Conservation (phyloP, 2,329 filamentous ascomycete genomes). For the Exophiala calicioides region DNA sequence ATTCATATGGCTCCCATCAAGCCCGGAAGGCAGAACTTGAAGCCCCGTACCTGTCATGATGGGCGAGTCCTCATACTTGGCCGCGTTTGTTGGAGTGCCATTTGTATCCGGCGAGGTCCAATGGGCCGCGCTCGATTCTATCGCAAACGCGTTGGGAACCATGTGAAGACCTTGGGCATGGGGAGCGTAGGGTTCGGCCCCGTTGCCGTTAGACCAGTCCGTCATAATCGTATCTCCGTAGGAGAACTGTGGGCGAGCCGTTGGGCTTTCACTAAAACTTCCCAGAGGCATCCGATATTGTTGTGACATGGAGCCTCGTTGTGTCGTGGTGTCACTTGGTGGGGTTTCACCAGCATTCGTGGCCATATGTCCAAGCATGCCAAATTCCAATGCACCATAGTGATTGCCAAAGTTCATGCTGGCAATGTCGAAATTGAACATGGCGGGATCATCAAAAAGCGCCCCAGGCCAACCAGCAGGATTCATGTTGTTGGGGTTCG, state of each 20-base stretch:
- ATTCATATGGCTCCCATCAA: conserved; percentile 8
- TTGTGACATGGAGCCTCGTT: conserved; percentile 47
- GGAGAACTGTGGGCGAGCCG: conserved; percentile 40
- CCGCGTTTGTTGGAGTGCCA: conserved; percentile 50
- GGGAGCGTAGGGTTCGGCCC: conserved; percentile 41
- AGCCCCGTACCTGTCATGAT: conserved; percentile 37
- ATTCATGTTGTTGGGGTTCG: conserved; percentile 35
- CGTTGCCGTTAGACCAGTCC: conserved; percentile 47
- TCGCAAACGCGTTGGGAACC: conserved; percentile 61
- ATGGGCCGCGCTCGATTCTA: conserved; percentile 58
- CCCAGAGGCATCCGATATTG: conserved; percentile 42
- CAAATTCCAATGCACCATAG: conserved; percentile 92
- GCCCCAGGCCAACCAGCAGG: conserved; percentile 49
- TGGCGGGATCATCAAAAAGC: conserved; percentile 84
- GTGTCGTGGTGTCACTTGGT: conserved; percentile 61
- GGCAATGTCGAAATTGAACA: conserved; percentile 95
- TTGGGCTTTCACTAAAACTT: conserved; percentile 49
- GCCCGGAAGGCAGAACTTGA: conserved; percentile 17
- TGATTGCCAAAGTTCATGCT: conserved; percentile 94
- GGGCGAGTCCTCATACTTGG: conserved; percentile 33
- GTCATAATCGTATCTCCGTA: conserved; percentile 49
- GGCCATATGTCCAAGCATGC: conserved; percentile 94
- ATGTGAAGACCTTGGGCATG: conserved; percentile 34
- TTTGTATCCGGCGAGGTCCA: conserved; percentile 61
- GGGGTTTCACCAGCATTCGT: conserved; percentile 82